Evolutionary conservation across 2,329 filamentous ascomycete species (phyloP).

Genomic region (Fusarium hainanense): DNA sequence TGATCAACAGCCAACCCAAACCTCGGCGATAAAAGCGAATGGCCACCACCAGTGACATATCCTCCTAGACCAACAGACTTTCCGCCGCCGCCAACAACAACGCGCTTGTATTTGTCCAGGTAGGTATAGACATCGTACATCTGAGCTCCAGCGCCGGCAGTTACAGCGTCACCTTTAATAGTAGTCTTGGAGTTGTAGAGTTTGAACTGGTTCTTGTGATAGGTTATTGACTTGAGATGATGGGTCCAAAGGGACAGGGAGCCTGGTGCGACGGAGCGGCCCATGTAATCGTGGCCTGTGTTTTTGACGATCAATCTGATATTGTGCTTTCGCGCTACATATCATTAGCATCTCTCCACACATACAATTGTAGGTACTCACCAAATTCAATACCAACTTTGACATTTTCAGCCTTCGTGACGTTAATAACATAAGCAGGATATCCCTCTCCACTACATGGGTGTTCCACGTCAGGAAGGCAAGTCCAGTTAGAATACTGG

Average conservation of each 20-base stretch:
- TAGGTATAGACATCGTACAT: constrained; percentile 61
- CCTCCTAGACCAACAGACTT: constrained; percentile 69
- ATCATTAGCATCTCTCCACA: background rate
- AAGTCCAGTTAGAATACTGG: constrained; percentile 63
- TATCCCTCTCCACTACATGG: constrained; percentile 52
- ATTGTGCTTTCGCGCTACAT: constrained; percentile 54
- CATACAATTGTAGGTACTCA: constrained; percentile 23
- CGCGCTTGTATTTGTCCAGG: constrained; percentile 57
- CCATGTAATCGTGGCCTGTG: constrained; percentile 58
- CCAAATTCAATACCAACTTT: constrained; percentile 57
- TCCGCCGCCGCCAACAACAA: constrained; percentile 65
- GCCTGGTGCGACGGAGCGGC: constrained; percentile 60
- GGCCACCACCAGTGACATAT: constrained; percentile 70
- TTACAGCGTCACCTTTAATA: constrained; percentile 63
- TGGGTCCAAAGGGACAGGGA: constrained; percentile 66
- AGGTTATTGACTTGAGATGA: constrained; percentile 54
- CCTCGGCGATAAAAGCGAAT: constrained; percentile 62
- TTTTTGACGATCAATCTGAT: constrained; percentile 57
- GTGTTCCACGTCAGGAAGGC: constrained; percentile 55
- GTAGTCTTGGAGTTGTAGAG: constrained; percentile 54
- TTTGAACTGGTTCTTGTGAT: constrained; percentile 55
- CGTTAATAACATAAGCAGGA: constrained; percentile 53
- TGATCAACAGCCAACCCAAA: constrained; percentile 73
- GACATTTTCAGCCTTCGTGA: constrained; percentile 49
- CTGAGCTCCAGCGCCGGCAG: constrained; percentile 63